Conservation (phyloP, 768 basidiomycete species). For the Pleurotus citrinopileatus region DNA sequence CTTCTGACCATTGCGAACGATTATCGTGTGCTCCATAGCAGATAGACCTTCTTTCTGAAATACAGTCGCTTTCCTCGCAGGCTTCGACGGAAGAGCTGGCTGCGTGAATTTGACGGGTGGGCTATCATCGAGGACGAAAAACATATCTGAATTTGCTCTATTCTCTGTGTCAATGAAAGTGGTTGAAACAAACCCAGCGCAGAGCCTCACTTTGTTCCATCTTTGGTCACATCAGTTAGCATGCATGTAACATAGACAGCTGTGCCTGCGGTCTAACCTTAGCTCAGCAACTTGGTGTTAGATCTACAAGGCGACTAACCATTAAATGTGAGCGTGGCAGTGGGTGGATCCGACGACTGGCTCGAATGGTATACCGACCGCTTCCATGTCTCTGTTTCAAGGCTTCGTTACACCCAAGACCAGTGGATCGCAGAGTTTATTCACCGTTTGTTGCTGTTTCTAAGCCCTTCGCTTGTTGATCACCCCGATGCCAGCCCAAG, state of each 20-base stretch:
- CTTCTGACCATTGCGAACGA: neutral
- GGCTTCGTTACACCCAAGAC: neutral
- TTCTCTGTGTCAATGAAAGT: neutral
- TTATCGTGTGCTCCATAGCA: neutral
- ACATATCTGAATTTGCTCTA: neutral
- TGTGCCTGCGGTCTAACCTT: neutral
- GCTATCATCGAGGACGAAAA: neutral
- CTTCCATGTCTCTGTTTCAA: neutral
- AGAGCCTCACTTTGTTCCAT: neutral
- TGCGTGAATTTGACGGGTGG: neutral
- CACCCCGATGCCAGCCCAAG: neutral
- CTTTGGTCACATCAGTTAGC: neutral
- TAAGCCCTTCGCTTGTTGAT: neutral
- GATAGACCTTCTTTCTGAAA: neutral
- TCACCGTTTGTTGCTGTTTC: neutral
- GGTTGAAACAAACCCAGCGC: neutral
- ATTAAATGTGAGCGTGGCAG: neutral
- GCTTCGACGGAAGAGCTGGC: neutral
- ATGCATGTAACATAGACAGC: neutral
- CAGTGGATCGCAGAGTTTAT: neutral
- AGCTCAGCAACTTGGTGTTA: neutral
- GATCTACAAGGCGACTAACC: neutral
- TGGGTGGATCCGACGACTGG: neutral
- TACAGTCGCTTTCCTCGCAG: neutral
- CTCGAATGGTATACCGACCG: neutral